Conservation (phyloP, 352 stramenopile species). For the Phytopythium ostracodes region DNA sequence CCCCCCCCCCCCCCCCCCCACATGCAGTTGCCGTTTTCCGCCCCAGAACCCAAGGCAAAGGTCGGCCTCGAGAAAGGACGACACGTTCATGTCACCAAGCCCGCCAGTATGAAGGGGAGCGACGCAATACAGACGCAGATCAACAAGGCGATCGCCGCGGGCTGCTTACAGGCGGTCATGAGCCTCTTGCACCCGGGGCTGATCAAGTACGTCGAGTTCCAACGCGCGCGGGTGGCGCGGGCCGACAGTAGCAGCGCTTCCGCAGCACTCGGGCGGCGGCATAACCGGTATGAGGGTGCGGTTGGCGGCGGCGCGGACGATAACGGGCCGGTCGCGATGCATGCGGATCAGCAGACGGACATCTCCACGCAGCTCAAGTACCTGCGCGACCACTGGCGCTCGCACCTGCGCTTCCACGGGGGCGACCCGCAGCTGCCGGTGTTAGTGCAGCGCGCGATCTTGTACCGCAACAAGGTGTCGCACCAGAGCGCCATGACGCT, state of each 20-base stretch:
- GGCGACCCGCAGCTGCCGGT: conserved; percentile 20
- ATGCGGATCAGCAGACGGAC: conserved; percentile 20
- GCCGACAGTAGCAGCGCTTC: conserved; percentile 6
- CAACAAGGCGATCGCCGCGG: conserved; percentile 24
- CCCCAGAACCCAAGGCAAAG: neutral
- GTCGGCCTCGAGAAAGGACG: neutral
- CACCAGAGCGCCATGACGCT: conserved; percentile 29
- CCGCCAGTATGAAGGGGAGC: neutral
- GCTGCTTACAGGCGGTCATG: conserved; percentile 39
- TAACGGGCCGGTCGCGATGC: conserved; percentile 11
- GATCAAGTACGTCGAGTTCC: conserved; percentile 28
- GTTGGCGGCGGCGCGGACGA: conserved; percentile 7
- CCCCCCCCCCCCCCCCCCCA: no score
- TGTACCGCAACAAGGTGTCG: conserved; percentile 32
- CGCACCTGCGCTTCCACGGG: conserved; percentile 25
- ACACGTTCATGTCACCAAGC: no score
- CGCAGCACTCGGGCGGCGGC: neutral
- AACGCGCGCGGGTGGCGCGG: conserved; percentile 25
- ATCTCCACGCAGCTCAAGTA: conserved; percentile 35
- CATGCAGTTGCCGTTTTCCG: no score
- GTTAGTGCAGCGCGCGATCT: conserved; percentile 25
- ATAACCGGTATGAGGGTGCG: neutral
- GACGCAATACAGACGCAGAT: conserved; percentile 17
- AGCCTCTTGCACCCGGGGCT: conserved; percentile 35
- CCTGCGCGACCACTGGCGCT: conserved; percentile 33